Evolutionary conservation across 73 alveolate species (phyloP).

Genomic region (Symbiodinium natans): DNA sequence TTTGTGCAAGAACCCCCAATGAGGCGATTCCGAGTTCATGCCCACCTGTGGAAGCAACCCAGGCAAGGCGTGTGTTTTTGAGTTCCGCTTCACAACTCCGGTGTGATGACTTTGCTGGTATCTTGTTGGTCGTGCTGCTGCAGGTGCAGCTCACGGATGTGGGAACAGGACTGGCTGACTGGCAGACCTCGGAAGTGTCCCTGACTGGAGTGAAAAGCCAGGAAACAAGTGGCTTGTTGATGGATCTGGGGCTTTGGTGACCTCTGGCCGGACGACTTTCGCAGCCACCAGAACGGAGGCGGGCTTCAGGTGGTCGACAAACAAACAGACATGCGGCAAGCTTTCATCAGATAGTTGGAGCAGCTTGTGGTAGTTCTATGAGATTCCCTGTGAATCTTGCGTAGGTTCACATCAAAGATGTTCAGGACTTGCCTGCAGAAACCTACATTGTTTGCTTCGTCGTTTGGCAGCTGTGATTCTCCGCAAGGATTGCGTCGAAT

Average conservation of each 20-base stretch:
- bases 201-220: not conserved
- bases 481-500: conserved; percentile 74
- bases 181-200: not conserved
- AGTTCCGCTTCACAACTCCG: not conserved
- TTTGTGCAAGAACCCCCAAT: too few relatives aligned
- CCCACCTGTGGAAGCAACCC: conserved; percentile 77
- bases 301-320: not conserved
- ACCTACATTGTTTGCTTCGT: too few relatives aligned
- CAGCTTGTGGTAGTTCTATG: not conserved
- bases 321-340: too few relatives aligned
- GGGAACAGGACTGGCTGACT: conserved; percentile 57
- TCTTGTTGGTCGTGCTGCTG: not conserved
- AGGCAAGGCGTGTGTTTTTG: conserved; percentile 25
- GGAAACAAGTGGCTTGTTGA: conserved; percentile 76
- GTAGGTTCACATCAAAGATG: conserved; percentile 4
- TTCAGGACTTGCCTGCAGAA: not conserved
- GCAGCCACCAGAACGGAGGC: conserved; percentile 83
- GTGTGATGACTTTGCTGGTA: not conserved
- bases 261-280: conserved; percentile 71
- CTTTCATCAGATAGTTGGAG: too few relatives aligned
- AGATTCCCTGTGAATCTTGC: not conserved
- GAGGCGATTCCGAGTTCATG: conserved; percentile 61
- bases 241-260: conserved; percentile 49
- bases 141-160: conserved; percentile 88
- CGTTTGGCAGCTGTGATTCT: too few relatives aligned